A percentile compares a stretch with the other conserved stretches of the same genome.
Evolutionary conservation across 2,329 filamentous ascomycete genomes (phyloP).

Genomic region (Didymella exigua): DNA sequence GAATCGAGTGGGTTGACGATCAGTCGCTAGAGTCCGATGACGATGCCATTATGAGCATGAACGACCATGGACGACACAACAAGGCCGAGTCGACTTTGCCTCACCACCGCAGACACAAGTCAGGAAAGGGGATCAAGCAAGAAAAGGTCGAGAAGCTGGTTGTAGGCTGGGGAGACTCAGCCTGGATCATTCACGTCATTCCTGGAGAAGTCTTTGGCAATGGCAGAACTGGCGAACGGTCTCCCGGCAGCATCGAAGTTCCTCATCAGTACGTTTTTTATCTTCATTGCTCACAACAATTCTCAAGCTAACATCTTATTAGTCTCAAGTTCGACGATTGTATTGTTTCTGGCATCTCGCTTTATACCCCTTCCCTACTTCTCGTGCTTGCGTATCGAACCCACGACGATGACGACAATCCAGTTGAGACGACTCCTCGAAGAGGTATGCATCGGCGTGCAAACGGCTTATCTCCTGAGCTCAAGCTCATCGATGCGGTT

Average conservation of each 20-base stretch:
- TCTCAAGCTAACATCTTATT: conserved; percentile 28
- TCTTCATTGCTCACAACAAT: conserved; percentile 19
- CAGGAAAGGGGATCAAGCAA: conserved; percentile 35
- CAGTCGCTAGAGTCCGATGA: conserved; percentile 76
- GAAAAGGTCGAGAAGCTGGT: conserved; percentile 72
- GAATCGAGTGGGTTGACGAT: conserved; percentile 92
- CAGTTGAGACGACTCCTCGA: conserved; percentile 62
- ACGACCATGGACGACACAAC: conserved; percentile 41
- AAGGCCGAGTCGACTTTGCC: conserved; percentile 42
- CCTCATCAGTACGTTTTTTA: conserved; percentile 75
- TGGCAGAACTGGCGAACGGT: conserved; percentile 72
- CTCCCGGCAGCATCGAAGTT: conserved; percentile 83
- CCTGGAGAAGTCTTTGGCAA: conserved; percentile 68
- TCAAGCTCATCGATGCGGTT: conserved; percentile 86
- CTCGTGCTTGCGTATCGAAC: conserved; percentile 90
- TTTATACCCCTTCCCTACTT: conserved; percentile 91
- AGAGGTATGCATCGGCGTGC: conserved; percentile 72
- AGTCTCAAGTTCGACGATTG: conserved; percentile 90
- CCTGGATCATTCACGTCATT: conserved; percentile 94
- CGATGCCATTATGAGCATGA: conserved; percentile 50
- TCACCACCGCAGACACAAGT: conserved; percentile 54
- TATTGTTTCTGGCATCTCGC: conserved; percentile 93
- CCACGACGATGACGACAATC: conserved; percentile 71
- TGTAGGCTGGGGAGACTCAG: conserved; percentile 93
- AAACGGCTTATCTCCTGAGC: conserved; percentile 83